Evolutionary conservation across 306 rosid species (phyloP).

Genomic region (Gastrolobium villosum): DNA sequence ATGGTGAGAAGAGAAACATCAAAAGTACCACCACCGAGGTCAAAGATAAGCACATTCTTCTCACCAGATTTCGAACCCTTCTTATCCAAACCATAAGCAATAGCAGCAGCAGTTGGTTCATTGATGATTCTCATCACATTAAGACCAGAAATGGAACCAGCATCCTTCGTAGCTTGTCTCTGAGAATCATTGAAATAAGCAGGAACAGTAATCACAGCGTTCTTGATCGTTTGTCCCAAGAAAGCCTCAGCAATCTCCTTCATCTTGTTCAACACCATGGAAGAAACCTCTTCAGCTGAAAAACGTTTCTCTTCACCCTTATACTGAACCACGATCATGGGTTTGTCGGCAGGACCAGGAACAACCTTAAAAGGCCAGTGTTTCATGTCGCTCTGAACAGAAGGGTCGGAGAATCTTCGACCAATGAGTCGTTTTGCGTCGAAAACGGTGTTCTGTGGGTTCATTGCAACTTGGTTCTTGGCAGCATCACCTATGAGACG

Average conservation of each 20-base stretch:
- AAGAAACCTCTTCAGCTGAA: slow-evolving; percentile 58
- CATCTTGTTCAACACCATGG: slow-evolving; percentile 61
- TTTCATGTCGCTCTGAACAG: slow-evolving; percentile 56
- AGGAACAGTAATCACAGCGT: slow-evolving; percentile 61
- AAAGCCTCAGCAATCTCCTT: slow-evolving; percentile 61
- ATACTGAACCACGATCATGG: slow-evolving; percentile 58
- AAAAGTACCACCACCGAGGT: slow-evolving; percentile 60
- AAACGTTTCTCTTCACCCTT: slow-evolving; percentile 63
- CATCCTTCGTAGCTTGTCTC: slow-evolving; percentile 64
- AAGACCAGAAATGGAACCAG: slow-evolving; percentile 58
- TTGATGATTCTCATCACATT: slow-evolving; percentile 63
- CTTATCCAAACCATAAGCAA: slow-evolving; percentile 65
- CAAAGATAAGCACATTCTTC: slow-evolving; percentile 57
- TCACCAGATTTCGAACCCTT: slow-evolving; percentile 54
- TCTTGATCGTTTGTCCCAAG: slow-evolving; percentile 48
- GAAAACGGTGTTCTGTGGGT: slow-evolving; percentile 62
- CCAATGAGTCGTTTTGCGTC: slow-evolving; percentile 62
- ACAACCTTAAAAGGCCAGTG: slow-evolving; percentile 63
- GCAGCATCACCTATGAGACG: slow-evolving; percentile 63
- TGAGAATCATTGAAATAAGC: slow-evolving; percentile 65
- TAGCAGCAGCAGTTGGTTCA: slow-evolving; percentile 67
- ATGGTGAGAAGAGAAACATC: slow-evolving; percentile 59
- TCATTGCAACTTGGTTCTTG: slow-evolving; percentile 69
- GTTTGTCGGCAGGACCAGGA: slow-evolving; percentile 57
- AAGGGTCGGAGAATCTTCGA: slow-evolving; percentile 51